A percentile compares a stretch with the other conserved stretches of the same genome.
Conservation (phyloP, 805 yeast species). For the Starmerella tilneyi region DNA sequence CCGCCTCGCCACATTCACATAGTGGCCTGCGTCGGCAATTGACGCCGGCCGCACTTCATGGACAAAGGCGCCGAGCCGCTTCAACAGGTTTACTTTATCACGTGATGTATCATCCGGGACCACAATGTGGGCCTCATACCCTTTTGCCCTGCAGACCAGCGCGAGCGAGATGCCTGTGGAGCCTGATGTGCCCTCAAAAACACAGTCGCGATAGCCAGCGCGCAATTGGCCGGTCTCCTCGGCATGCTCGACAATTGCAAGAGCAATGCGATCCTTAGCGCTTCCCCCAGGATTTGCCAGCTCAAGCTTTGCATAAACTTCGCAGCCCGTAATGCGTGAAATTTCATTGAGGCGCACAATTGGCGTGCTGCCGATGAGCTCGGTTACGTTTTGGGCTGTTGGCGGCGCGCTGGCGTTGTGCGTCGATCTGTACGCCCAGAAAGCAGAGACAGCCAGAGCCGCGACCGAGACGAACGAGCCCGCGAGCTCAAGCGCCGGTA, state of each 20-base stretch:
- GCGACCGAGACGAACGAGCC: neutral
- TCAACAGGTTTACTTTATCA: constrained; percentile 66
- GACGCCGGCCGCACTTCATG: constrained; percentile 89
- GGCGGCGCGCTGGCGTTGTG: neutral
- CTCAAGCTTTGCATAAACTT: constrained; percentile 79
- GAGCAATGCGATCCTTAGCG: constrained; percentile 89
- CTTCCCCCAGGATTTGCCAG: constrained; percentile 86
- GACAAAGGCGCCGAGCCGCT: constrained; percentile 67
- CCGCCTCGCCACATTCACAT: constrained; percentile 73
- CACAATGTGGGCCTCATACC: constrained; percentile 86
- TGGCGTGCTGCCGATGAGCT: constrained; percentile 85
- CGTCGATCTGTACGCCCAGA: neutral
- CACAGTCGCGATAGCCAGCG: constrained; percentile 56
- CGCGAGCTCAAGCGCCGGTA: neutral
- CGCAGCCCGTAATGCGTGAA: constrained; percentile 63
- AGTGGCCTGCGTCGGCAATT: constrained; percentile 86
- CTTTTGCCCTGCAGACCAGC: constrained; percentile 75
- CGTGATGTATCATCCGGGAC: constrained; percentile 85
- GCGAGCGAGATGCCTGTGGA: constrained; percentile 95
- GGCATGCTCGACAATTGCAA: constrained; percentile 64
- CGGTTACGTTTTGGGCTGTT: constrained; percentile 52
- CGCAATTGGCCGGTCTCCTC: constrained; percentile 49
- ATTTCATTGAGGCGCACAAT: constrained; percentile 62
- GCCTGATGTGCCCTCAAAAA: constrained; percentile 93
- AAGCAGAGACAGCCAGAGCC: neutral